Conservation (phyloP, 331 rosid genomes). For the Acacia concinna region DNA sequence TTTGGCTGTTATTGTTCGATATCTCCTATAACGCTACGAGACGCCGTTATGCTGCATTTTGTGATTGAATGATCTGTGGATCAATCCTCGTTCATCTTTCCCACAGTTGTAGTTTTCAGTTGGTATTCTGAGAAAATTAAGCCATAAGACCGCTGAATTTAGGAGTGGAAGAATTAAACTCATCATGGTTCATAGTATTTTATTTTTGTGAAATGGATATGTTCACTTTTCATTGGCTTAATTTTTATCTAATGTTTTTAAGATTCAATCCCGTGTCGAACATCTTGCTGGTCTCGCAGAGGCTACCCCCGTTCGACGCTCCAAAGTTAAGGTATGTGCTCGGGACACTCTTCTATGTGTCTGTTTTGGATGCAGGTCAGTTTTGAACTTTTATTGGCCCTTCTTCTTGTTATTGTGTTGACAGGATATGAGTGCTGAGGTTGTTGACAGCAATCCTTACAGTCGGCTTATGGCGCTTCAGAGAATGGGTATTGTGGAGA, state of each 20-base stretch:
- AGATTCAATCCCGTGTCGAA: slow-evolving; percentile 70
- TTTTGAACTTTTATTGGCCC: slow-evolving; percentile 12
- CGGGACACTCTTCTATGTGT: not conserved
- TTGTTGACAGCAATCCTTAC: slow-evolving; percentile 93
- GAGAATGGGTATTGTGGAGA: slow-evolving; percentile 88
- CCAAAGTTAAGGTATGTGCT: slow-evolving; percentile 71
- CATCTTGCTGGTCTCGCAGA: slow-evolving; percentile 56
- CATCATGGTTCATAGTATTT: not conserved
- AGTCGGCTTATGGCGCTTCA: slow-evolving; percentile 99
- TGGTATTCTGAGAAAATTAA: not conserved
- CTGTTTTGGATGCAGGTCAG: slow-evolving; percentile 6
- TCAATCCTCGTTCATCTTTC: not conserved
- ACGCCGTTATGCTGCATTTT: slow-evolving; percentile 12
- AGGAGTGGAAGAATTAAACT: slow-evolving; percentile 2
- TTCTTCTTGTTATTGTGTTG: slow-evolving; percentile 30
- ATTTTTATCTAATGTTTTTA: slow-evolving; percentile 30
- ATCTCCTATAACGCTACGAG: not conserved
- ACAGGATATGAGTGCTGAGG: slow-evolving; percentile 98
- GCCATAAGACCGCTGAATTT: not conserved
- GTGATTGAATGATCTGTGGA: not conserved
- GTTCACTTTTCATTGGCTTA: slow-evolving; percentile 3
- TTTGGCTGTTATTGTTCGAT: not conserved
- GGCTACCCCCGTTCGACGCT: slow-evolving; percentile 56
- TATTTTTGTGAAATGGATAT: not conserved
- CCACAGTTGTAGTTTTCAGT: not conserved